Base-by-base conservation (phyloP, 192 early-diverging fungal species). In the Linnemannia zychae region DNA sequence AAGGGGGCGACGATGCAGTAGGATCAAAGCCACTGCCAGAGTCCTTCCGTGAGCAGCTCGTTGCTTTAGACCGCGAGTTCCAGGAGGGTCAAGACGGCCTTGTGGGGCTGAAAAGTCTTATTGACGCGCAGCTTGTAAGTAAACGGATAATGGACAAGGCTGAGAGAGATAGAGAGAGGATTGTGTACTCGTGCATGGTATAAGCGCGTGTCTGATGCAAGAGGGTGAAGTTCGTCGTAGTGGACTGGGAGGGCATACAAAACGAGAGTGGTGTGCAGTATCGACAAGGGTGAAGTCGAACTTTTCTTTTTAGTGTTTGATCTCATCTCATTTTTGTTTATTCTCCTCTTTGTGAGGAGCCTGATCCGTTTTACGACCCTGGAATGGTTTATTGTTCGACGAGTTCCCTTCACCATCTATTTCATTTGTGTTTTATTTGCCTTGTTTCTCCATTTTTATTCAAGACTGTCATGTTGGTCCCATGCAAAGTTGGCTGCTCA, bases 71-170 rank as follows among this genome's bases (percentile, higher is more conserved):
- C 16, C 79, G 72, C 36, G 83, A 79, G 12, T 85, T 85, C 49
- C 77, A 79, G 68, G 83, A 85, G 38, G 83, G 83, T 18, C 73
- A 85, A 71, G 79, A 72, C 38, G 83, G 77, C 13, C 75, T 85
- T 38, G 60, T 38, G 11, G 83, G 83, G 3, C 63, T 85, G 9
- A 85, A 85, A 50, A 6, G 40, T 11, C 22, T 85, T 18, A 85
- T 85, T 36, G 83, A 85, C 66, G 83, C 83, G 72, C 83, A 85
- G 48, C 69, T 85, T 77, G 83, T 85, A 85, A 31, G 73, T 71
- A 38, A 20, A 53, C n/a, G n/a, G n/a, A n/a, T n/a, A 28, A 47
- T n/a, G 34, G 2, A 65, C 66, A 44, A 52, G 18, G 7, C 9
- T 34, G 17, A 34, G 31, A 16, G 11, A 67, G 13, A 22, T 2